These are phyloP conservation scores for Mortierella sp. DNA, from an alignment of 371 early-diverging fungal genomes.

Conservation along the genomic window DNA sequence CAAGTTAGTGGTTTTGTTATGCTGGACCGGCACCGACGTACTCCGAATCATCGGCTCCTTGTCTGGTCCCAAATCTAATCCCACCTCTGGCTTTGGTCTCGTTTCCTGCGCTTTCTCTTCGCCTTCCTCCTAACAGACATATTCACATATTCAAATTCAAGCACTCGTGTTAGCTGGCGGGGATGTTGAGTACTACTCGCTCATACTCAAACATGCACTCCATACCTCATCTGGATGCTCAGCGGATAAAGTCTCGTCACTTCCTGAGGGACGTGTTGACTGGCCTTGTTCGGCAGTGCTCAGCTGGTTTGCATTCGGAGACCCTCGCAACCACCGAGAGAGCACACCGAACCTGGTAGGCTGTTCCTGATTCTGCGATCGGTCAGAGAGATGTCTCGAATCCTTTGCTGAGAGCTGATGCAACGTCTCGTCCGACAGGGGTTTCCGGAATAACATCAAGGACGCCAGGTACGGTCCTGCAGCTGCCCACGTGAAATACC, in stretches of 20 bases:
- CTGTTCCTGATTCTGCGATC: slow-evolving; percentile 13
- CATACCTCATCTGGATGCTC: not conserved
- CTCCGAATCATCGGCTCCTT: slow-evolving; percentile 21
- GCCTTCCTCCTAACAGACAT: not conserved
- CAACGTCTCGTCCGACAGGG: slow-evolving; percentile 55
- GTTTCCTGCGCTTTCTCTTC: not conserved
- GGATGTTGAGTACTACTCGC: too few species aligned
- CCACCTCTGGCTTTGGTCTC: not conserved
- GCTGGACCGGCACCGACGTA: slow-evolving; percentile 32
- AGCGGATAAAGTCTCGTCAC: not conserved
- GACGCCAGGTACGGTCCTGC: slow-evolving; percentile 68
- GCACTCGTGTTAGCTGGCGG: too few species aligned
- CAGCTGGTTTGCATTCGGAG: slow-evolving; percentile 19
- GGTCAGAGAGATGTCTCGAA: slow-evolving; percentile 19
- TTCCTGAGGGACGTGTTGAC: not conserved
- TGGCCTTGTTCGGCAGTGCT: slow-evolving; percentile 8
- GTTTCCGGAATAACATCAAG: slow-evolving; percentile 61
- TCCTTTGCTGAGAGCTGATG: slow-evolving; percentile 43
- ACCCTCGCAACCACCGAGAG: slow-evolving; percentile 41
- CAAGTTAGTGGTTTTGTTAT: not conserved
- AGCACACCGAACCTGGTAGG: slow-evolving; percentile 33
- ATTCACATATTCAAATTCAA: not conserved
- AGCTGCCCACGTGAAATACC: slow-evolving; percentile 58
- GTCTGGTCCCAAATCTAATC: not conserved
- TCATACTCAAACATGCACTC: not conserved